Percentiles rank a stretch among this genome's conserved stretches.
These are phyloP conservation scores for Crithidia acanthocephali DNA, from an alignment of 208 protist species.

Conservation along the genomic window DNA sequence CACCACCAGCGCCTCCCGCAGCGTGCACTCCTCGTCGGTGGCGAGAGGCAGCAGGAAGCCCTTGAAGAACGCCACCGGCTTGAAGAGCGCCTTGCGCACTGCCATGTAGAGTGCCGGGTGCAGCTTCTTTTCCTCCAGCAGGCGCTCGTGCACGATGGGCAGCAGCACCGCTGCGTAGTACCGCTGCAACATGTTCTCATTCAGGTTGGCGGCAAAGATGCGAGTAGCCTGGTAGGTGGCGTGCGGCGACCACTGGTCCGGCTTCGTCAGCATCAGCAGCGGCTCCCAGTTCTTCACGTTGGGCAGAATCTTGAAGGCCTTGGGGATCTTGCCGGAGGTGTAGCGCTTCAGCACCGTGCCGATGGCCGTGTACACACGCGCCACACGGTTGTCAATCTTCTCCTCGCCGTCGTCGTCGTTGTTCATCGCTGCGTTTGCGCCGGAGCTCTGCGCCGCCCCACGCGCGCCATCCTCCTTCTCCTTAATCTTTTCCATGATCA, in stretches of 20 bases:
- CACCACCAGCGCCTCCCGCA: conserved; percentile 96
- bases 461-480: conserved; percentile 71
- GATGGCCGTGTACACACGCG: conserved; percentile 94
- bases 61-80: conserved; percentile 99
- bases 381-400: conserved; percentile 81
- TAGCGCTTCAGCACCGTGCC: conserved; percentile 96
- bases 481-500: conserved; percentile 93
- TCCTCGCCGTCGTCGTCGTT: conserved; percentile 37
- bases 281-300: conserved; percentile 98
- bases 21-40: conserved; percentile 93
- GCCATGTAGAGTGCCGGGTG: conserved; percentile 99
- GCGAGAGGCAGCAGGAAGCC: conserved; percentile 98
- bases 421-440: not conserved
- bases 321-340: conserved; percentile 98
- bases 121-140: conserved; percentile 90
- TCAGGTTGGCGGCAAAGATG: conserved; percentile 97
- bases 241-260: conserved; percentile 96
- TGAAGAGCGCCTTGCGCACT: conserved; percentile 98
- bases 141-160: conserved; percentile 91
- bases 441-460: conserved; percentile 21
- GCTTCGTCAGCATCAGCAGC: conserved; percentile 96
- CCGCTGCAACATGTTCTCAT: conserved; percentile 97
- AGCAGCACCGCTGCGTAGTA: conserved; percentile 98
- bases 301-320: conserved; percentile 99
- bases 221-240: conserved; percentile 96